Evolutionary conservation across 768 basidiomycete genomes (phyloP), one percentile per base, ranked within the genome.

Genomic region (Gyrodon lividus): DNA sequence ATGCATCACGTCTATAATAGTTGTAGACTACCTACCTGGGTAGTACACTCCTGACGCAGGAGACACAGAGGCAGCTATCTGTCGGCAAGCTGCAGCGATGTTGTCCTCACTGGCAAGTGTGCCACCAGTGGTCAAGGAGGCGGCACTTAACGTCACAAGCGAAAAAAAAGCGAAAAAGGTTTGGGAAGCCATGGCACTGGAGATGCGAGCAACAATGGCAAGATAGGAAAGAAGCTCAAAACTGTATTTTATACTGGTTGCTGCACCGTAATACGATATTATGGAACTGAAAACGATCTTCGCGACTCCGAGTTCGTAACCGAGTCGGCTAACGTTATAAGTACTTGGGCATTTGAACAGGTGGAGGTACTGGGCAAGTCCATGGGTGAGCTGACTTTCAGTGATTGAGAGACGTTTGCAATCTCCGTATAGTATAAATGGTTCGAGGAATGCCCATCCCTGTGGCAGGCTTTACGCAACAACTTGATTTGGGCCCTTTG

Each of bases 11-110:
- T 7, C 2, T n/a, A 46, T 9, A 13, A 42, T n/a, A 9, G 23
- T 4, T 2, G 24, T 28, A 37, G n/a, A 17, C 10, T n/a, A 42
- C 37, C 3, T 8, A 77, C 79, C 65, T 6, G 73, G 70, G 55
- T 67, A 81, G 51, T 72, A 77, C 2, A 83, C 79, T 7, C 65
- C 62, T 9, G 76, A 80, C 1, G 72, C 67, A 7, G 68, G 63
- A 1, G 81, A 80, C 7, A 80, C 65, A 0, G 65, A 61, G 0
- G 48, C 40, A 8, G 59, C 59, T 17, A 80, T 81, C 19, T 71
- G 65, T 31, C 57, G 23, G 52, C 78, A 79, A 26, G 48, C 49
- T 5, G 19, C 30, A 22, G 40, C 14, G 5, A 14, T 23, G 22
- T 23, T 24, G 19, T 12, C 20, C 41, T 23, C 23, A 26, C 7